Evolutionary conservation across 306 rosid genomes (phyloP), one percentile per base, ranked within the genome.

Genomic region (Oxytropis ochrocephala): DNA sequence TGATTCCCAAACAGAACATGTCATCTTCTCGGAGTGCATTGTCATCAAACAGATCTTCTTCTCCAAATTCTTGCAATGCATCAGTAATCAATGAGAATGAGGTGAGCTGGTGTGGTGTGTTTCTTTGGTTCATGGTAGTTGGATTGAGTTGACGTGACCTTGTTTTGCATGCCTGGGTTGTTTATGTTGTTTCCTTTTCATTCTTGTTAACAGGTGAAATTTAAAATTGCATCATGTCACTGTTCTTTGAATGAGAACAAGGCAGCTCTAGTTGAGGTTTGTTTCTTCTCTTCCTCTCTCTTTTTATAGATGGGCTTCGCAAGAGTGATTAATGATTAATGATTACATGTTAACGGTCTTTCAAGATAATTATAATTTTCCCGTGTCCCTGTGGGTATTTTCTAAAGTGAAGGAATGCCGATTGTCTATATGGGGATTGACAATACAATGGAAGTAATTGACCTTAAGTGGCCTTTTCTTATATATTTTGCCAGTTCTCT

Each of bases 221-320:
- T 91, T 83, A 95, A 95, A 83, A 80, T 89, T 48, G 97, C 99
- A 30, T 95, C 97, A 32, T 87, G 91, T 79, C 86, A 89, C 66
- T 84, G 67, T 78, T 80, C 68, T 11, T 81, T 95, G 52, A 89
- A 78, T 78, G 99, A 95, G 74, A 85, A 84, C 62, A 85, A 88
- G 76, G 86, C 93, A 73, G 99, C 99, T 64, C 77, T 95, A 33
- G 84, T 82, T 13, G 99, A 91, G 99, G 99, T 95, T 79, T 69
- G 97, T 91, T 64, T 68, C 48, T 56, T 54, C 59, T 73, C 44
- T 64, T 43, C 13, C 62, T 46, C 53, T 72, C 41, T 39, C 58
- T 12, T 69, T 44, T 54, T 49, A 21, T 38, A 32, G 11, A 47
- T 39, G 33, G 12, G 9, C 43, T 36, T 52, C 32, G 21, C 10